Percentiles rank a stretch among this genome's conserved stretches.
These are phyloP conservation scores for Corynascus novoguineensis DNA, from an alignment of 495 filamentous ascomycete genomes.

Conservation along the genomic window DNA sequence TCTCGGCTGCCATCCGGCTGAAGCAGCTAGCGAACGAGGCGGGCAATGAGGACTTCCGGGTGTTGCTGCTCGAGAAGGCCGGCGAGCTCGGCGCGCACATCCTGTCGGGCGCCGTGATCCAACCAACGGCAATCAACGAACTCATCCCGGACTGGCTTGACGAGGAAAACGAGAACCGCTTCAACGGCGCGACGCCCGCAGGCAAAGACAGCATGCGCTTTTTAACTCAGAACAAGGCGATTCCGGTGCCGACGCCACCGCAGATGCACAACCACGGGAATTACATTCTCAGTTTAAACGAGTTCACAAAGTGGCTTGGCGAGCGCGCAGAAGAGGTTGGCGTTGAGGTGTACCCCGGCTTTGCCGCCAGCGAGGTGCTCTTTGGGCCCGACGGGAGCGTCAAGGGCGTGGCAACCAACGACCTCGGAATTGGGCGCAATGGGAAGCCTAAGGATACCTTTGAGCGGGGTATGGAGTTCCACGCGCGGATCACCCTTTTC, in stretches of 20 bases:
- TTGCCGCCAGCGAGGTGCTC: conserved; percentile 88
- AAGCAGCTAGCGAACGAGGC: conserved; percentile 94
- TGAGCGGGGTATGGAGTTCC: conserved; percentile 97
- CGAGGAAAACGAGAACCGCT: conserved; percentile 78
- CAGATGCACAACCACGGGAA: conserved; percentile 99
- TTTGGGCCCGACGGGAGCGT: conserved; percentile 84
- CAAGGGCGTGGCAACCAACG: conserved; percentile 92
- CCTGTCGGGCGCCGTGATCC: conserved; percentile 89
- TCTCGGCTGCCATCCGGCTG: conserved; percentile 86
- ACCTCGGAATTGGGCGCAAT: conserved; percentile 73
- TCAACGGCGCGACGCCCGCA: conserved; percentile 77
- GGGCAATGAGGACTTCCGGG: conserved; percentile 93
- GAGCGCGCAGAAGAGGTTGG: conserved; percentile 93
- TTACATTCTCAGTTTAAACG: conserved; percentile 92
- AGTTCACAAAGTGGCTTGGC: conserved; percentile 90
- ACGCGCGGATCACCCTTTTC: conserved; percentile 88
- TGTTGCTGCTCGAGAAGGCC: conserved; percentile 90
- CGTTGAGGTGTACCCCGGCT: conserved; percentile 98
- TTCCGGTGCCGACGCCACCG: conserved; percentile 80
- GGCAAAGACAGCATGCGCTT: conserved; percentile 86
- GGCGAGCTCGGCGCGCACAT: conserved; percentile 94
- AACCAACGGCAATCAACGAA: conserved; percentile 84
- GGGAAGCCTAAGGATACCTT: conserved; percentile 88
- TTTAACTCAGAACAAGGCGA: conserved; percentile 72
- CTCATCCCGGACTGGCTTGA: conserved; percentile 90